Evolutionary conservation across 164 flowering plant genomes (phyloP), one percentile per base, ranked within the genome.

Genomic region (Cinnamomum chago): DNA sequence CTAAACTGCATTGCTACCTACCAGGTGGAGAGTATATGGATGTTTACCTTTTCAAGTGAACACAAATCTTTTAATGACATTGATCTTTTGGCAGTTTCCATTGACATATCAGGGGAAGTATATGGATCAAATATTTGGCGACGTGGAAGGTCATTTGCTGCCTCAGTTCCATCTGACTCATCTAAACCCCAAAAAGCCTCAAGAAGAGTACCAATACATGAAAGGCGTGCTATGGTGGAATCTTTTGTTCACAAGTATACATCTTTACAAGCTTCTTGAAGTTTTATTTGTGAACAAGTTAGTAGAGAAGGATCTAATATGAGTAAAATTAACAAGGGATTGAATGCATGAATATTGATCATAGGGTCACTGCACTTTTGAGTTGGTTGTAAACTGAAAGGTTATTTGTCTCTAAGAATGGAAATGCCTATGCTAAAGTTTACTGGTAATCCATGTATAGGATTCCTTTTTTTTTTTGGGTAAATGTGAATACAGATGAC

Each of bases 231-330:
- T 58, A 82, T 88, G 88, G 75, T 89, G 68, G 82, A 81, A 76
- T 77, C 85, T 40, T 90, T 81, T 80, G 86, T 88, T 35, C 80
- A 83, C 75, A 78, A 81, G 94, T 88, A 81, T 58, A 35, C 20
- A 1, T 68, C 40, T 69, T 55, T 30, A 28, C 15, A 64, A 18
- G 13, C 40, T 47, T 65, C 71, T 50, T 58, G 15, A 50, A n/a
- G 69, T 62, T 65, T 55, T 55, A 15, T 17, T 20, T 14, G n/a
- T 55, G 60, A 55, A 15, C n/a, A 18, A 55, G 60, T 55, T 55
- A 55, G 60, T 55, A 20, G 17, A 14, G 17, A 14, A 55, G 17
- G 60, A 55, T 40, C 47, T 40, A 40, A 6, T 40, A 40, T 20
- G n/a, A 20, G 60, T 55, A 20, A 55, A 55, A 55, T 55, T 15